phyloP scores from a whole-genome alignment of 73 alveolate species.

The Tetrahymena elliotti region DNA sequence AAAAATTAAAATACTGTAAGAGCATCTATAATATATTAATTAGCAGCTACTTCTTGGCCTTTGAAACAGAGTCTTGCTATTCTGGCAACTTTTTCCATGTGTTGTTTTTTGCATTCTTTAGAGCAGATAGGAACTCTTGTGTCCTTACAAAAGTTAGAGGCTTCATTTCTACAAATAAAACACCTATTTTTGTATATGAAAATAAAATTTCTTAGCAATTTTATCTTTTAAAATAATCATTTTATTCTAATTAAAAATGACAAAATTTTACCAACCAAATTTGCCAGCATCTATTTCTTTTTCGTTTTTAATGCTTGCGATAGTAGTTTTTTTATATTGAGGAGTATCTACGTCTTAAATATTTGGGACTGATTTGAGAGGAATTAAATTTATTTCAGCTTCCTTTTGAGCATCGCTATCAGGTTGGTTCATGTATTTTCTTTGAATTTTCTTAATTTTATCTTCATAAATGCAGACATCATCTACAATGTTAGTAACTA shows the following conservation, averaged over 20 bases:
- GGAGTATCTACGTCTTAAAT: not conserved
- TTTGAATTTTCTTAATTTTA: not conserved
- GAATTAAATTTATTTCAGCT: not conserved
- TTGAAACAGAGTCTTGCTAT: not conserved
- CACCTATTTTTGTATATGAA: slow-evolving; percentile 4
- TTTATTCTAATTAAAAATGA: not conserved
- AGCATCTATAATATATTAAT: slow-evolving; percentile 14
- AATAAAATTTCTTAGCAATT: too few species aligned
- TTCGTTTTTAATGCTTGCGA: not conserved
- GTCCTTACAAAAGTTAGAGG: slow-evolving; percentile 37
- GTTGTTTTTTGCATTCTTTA: slow-evolving; percentile 33
- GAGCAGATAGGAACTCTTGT: slow-evolving; percentile 48
- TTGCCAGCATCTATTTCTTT: not conserved
- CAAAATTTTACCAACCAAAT: not conserved
- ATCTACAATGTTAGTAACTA: not conserved
- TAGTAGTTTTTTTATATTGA: not conserved
- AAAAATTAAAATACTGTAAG: slow-evolving; percentile 4
- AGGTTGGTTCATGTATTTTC: not conserved
- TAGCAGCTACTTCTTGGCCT: not conserved
- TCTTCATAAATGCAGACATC: not conserved
- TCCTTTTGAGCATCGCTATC: not conserved
- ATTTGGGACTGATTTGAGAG: not conserved
- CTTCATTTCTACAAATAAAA: slow-evolving; percentile 41
- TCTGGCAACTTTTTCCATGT: slow-evolving; percentile 8
- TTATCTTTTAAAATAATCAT: not conserved